Conservation (phyloP, 2,329 filamentous ascomycete genomes). For the Fusarium cicatricum region DNA sequence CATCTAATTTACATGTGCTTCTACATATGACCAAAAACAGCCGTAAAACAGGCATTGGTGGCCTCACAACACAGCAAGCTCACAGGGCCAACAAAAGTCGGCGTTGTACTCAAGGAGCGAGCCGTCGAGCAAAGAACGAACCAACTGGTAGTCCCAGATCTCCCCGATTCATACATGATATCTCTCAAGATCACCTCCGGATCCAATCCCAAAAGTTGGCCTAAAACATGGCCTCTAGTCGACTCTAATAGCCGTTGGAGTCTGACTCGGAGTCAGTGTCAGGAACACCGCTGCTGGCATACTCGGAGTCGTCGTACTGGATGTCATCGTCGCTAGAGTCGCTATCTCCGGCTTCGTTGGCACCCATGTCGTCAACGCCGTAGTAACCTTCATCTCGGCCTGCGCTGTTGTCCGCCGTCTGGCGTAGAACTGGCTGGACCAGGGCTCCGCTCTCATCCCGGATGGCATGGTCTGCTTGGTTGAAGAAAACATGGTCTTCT, state of each 20-base stretch:
- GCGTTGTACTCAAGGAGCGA: not conserved
- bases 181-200: not conserved
- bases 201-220: not conserved
- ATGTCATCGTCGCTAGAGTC: constrained; percentile 36
- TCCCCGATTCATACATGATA: not conserved
- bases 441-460: not conserved
- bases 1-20: not conserved
- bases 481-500: constrained; percentile 62
- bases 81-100: not conserved
- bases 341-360: constrained; percentile 31
- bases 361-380: constrained; percentile 41
- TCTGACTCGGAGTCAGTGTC: not conserved
- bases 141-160: not conserved
- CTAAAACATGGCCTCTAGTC: not conserved
- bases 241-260: not conserved
- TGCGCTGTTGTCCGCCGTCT: not conserved
- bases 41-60: not conserved
- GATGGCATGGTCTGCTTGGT: constrained; percentile 1
- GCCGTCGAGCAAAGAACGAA: not conserved
- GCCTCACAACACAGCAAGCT: not conserved
- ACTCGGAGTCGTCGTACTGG: constrained; percentile 38
- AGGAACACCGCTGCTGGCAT: constrained; percentile 19
- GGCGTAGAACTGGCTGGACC: constrained; percentile 11
- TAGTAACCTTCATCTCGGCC: constrained; percentile 28
- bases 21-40: not conserved